phyloP scores from a whole-genome alignment of 2,329 filamentous ascomycete species.

The Epichloe gansuensis region DNA sequence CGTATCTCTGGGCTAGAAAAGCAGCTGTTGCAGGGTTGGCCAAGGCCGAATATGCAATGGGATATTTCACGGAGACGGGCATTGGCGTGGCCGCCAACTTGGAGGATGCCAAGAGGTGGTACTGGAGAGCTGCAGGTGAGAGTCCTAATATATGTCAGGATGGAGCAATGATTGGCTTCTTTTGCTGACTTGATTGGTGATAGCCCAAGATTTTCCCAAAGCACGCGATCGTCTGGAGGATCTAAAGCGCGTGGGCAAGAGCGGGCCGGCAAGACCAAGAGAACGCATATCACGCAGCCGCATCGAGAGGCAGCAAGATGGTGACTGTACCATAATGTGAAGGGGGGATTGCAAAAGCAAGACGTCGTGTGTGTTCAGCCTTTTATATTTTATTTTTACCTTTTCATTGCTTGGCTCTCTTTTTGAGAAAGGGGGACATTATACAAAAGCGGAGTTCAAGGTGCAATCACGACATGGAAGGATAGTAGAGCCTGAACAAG shows the following conservation, averaged over 20 bases:
- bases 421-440: background rate
- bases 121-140: slow-evolving; percentile 87
- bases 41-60: slow-evolving; percentile 95
- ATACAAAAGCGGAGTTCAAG: background rate
- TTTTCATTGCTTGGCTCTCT: background rate
- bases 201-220: slow-evolving; percentile 89
- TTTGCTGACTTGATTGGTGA: background rate
- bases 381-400: background rate
- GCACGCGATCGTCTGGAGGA: slow-evolving; percentile 88
- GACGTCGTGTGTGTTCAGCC: too few species aligned
- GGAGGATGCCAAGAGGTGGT: slow-evolving; percentile 96
- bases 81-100: slow-evolving; percentile 78
- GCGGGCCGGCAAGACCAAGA: slow-evolving; percentile 51
- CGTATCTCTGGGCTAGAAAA: slow-evolving; percentile 93
- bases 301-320: slow-evolving; percentile 73
- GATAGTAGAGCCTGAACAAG: background rate
- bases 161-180: background rate
- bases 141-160: background rate
- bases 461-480: background rate
- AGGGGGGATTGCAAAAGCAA: background rate
- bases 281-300: slow-evolving; percentile 73
- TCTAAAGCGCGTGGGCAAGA: slow-evolving; percentile 66
- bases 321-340: slow-evolving; percentile 79
- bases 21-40: slow-evolving; percentile 76
- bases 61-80: slow-evolving; percentile 90